phyloP scores from a whole-genome alignment of 371 early-diverging fungal genomes.

The Haplosporangium sp. region DNA sequence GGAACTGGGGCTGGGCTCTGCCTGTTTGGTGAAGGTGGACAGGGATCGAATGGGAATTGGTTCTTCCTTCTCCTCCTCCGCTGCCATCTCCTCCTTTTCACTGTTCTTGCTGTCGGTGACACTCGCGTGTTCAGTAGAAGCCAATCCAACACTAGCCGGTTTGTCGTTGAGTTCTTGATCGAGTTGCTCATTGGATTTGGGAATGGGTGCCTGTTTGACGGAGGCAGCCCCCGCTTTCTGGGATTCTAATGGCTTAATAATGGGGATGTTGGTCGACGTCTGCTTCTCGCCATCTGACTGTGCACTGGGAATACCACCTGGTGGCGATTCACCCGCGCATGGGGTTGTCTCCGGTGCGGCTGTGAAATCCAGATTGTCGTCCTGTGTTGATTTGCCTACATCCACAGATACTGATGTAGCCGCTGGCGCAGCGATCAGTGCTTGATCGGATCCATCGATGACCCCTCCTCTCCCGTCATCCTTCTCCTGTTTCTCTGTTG shows the following conservation, averaged over 20 bases:
- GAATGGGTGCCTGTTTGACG: not conserved
- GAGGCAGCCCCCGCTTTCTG: not conserved
- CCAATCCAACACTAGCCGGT: not conserved
- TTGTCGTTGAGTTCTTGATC: not conserved
- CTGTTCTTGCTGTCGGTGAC: not conserved
- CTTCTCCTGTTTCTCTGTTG: not conserved
- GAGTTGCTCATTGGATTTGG: not conserved
- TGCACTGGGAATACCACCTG: too few species aligned
- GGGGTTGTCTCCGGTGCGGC: too few species aligned
- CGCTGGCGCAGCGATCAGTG: too few species aligned
- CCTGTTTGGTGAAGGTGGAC: not conserved
- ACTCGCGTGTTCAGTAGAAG: not conserved
- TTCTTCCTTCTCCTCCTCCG: not conserved
- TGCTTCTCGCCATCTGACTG: too few species aligned
- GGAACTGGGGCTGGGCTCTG: not conserved
- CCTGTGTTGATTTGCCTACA: too few species aligned
- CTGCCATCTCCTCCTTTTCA: not conserved
- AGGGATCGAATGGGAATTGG: not conserved
- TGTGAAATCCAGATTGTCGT: too few species aligned
- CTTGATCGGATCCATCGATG: not conserved
- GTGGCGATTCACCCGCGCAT: too few species aligned
- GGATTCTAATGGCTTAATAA: too few species aligned
- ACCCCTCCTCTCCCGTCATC: not conserved
- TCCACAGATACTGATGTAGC: too few species aligned
- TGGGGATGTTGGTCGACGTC: too few species aligned